Evolutionary conservation across 106 monocot genomes (phyloP).

Genomic region (Agapanthus africanus): DNA sequence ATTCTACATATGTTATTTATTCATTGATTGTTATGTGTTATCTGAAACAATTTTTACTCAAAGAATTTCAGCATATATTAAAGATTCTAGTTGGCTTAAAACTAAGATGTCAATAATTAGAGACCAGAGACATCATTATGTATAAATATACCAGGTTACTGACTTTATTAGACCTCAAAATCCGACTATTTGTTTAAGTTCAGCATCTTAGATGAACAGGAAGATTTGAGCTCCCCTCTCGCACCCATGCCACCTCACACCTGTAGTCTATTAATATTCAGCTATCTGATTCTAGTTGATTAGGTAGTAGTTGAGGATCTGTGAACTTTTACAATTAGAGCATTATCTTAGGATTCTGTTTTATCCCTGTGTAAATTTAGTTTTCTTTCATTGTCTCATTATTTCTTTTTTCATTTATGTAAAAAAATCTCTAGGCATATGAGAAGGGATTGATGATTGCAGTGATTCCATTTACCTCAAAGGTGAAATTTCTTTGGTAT

Average conservation of each 20-base stretch:
- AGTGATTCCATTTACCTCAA: constrained; percentile 96
- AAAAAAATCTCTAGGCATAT: constrained; percentile 95
- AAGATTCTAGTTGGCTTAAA: not conserved
- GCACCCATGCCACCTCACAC: not conserved
- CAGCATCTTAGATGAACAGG: not conserved
- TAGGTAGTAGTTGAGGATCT: too few species aligned
- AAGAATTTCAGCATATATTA: not conserved
- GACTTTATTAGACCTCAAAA: not conserved
- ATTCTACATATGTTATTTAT: not conserved
- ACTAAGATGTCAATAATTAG: too few species aligned
- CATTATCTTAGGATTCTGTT: not conserved
- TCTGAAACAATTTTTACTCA: not conserved
- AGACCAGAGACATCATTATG: not conserved
- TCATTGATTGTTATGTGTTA: not conserved
- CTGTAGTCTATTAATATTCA: not conserved
- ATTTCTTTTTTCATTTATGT: constrained; percentile 8
- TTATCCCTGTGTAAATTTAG: not conserved
- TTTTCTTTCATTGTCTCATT: constrained; percentile 15
- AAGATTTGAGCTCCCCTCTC: not conserved
- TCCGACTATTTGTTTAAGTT: not conserved
- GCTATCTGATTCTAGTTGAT: not conserved
- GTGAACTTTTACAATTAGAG: not conserved
- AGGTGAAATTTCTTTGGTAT: constrained; percentile 38
- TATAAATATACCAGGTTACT: not conserved
- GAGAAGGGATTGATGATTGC: constrained; percentile 98